phyloP scores from a whole-genome alignment of 2,329 filamentous ascomycete species.

The Diplodia corticola region DNA sequence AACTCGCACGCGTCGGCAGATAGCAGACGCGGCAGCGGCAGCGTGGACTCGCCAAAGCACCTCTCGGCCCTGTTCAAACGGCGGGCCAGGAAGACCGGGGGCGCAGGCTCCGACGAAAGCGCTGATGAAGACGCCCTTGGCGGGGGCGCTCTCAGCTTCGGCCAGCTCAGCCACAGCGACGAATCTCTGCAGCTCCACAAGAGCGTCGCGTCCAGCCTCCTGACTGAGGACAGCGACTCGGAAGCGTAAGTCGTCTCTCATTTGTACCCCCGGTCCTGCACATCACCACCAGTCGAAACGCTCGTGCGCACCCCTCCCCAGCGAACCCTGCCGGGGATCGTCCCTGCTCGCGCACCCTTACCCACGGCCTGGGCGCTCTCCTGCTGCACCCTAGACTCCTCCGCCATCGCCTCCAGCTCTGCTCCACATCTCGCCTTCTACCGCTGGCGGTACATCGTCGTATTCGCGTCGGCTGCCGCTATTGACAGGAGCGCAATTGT shows the following conservation, averaged over 20 bases:
- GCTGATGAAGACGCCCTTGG: slow-evolving; percentile 8
- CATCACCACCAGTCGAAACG: slow-evolving; percentile 9
- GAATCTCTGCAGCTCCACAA: slow-evolving; percentile 46
- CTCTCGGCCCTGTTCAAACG: slow-evolving; percentile 53
- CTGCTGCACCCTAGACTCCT: slow-evolving; percentile 15
- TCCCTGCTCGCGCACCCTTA: slow-evolving; percentile 20
- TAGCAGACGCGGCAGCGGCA: slow-evolving; percentile 37
- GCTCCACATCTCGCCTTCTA: slow-evolving; percentile 19
- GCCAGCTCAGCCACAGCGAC: slow-evolving; percentile 33
- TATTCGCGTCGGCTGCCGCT: slow-evolving; percentile 1
- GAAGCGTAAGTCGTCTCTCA: slow-evolving; percentile 47
- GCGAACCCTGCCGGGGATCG: slow-evolving; percentile 16
- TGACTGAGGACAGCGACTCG: slow-evolving; percentile 53
- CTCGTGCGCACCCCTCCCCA: slow-evolving; percentile 7
- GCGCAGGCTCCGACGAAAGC: slow-evolving; percentile 1
- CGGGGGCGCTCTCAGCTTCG: neutral
- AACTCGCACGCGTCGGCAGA: slow-evolving; percentile 39
- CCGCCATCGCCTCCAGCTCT: slow-evolving; percentile 22
- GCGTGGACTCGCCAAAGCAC: slow-evolving; percentile 38
- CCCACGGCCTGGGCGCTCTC: slow-evolving; percentile 15
- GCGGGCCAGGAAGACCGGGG: slow-evolving; percentile 33
- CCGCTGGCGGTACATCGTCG: slow-evolving; percentile 25
- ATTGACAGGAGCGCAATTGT: slow-evolving; percentile 13
- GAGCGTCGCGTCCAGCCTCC: slow-evolving; percentile 51
- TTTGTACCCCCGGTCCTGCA: slow-evolving; percentile 15